Percentiles rank a stretch among this genome's conserved stretches.
Evolutionary conservation across 2,329 filamentous ascomycete genomes (phyloP).

Genomic region (Aspergillus pseudotamarii): DNA sequence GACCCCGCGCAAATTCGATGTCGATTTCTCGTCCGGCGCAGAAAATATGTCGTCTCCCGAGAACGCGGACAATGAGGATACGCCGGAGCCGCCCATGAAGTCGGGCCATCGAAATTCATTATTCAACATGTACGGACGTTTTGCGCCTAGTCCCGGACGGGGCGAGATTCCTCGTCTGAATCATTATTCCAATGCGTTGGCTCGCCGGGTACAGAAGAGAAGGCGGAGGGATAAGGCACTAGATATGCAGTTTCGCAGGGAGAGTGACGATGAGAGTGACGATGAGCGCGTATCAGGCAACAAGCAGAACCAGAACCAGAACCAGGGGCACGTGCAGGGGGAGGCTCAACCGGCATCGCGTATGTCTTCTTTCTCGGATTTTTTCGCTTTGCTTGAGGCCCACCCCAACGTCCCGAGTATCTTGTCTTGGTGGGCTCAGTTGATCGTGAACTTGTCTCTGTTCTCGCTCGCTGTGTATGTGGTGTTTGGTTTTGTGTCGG

Average conservation of each 20-base stretch:
- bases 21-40: slow-evolving; percentile 52
- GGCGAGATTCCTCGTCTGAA: slow-evolving; percentile 63
- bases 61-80: slow-evolving; percentile 52
- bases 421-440: slow-evolving; percentile 67
- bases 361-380: slow-evolving; percentile 47
- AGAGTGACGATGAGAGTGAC: slow-evolving; percentile 42
- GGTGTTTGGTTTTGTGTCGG: slow-evolving; percentile 68
- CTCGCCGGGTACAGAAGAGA: slow-evolving; percentile 52
- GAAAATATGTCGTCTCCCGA: slow-evolving; percentile 51
- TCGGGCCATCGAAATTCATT: slow-evolving; percentile 42
- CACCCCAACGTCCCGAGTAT: slow-evolving; percentile 68
- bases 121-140: slow-evolving; percentile 46
- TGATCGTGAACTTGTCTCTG: slow-evolving; percentile 55
- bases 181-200: slow-evolving; percentile 50
- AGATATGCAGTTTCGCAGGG: slow-evolving; percentile 44
- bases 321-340: slow-evolving; percentile 21
- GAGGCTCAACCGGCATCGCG: slow-evolving; percentile 29
- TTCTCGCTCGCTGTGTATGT: slow-evolving; percentile 60
- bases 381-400: slow-evolving; percentile 65
- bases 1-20: slow-evolving; percentile 52
- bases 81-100: slow-evolving; percentile 44
- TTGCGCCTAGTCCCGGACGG: slow-evolving; percentile 59
- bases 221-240: slow-evolving; percentile 51
- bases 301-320: slow-evolving; percentile 9
- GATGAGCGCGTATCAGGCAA: slow-evolving; percentile 44